Evolutionary conservation across 495 filamentous ascomycete genomes (phyloP).

Genomic region (Xylaria nigripes): DNA sequence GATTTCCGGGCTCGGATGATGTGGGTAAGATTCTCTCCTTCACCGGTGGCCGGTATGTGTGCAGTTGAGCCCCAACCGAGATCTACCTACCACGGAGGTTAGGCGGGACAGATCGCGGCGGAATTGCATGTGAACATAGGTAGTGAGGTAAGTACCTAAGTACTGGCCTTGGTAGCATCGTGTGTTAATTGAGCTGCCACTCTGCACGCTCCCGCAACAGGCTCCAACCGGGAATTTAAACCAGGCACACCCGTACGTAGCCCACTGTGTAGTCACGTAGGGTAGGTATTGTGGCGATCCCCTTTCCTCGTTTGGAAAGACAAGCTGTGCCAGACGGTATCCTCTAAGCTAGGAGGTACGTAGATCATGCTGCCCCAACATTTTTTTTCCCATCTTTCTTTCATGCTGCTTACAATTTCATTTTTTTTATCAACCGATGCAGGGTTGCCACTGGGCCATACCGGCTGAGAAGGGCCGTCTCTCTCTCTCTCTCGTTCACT

Average conservation of each 20-base stretch:
- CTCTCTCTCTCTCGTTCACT: no score
- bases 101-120: background rate
- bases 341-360: no score
- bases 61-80: slow-evolving; percentile 3
- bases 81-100: background rate
- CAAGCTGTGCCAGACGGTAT: background rate
- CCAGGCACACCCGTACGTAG: background rate
- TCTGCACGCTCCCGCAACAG: background rate
- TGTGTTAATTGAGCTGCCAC: background rate
- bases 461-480: background rate
- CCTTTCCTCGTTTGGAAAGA: slow-evolving; percentile 1
- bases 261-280: background rate
- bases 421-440: background rate
- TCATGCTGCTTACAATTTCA: background rate
- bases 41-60: slow-evolving; percentile 2
- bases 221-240: background rate
- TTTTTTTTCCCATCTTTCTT: no score
- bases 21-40: background rate
- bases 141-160: no score
- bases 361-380: no score
- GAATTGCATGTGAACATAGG: slow-evolving; percentile 1
- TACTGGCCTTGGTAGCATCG: no score
- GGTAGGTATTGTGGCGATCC: slow-evolving; percentile 1
- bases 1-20: background rate
- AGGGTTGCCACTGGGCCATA: background rate